Percentiles rank a stretch among this genome's conserved stretches.
Conservation (phyloP, 495 filamentous ascomycete genomes). For the Aspergillus funiculosus region DNA sequence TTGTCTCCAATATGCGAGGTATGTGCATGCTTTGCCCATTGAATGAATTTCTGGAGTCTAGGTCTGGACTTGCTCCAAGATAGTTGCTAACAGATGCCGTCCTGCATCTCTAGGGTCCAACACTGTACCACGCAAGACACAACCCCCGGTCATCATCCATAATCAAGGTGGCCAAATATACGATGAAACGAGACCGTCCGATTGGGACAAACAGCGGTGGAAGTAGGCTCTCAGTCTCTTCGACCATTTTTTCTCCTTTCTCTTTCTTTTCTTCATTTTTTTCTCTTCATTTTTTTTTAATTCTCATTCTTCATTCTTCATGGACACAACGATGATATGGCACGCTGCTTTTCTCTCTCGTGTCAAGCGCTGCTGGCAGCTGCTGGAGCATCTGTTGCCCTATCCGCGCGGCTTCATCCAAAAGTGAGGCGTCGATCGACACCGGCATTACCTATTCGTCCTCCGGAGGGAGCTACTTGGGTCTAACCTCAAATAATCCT, state of each 20-base stretch:
- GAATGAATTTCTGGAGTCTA: constrained; percentile 1
- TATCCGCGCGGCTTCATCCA: constrained; percentile 31
- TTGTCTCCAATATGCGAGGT: constrained; percentile 38
- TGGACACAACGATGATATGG: constrained; percentile 1
- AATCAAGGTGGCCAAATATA: constrained; percentile 44
- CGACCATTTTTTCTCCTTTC: background rate
- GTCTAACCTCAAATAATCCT: constrained; percentile 12
- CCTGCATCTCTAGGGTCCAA: constrained; percentile 23
- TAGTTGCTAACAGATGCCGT: constrained; percentile 11
- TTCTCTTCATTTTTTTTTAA: constrained; percentile 1
- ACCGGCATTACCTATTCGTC: background rate
- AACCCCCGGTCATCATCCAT: constrained; percentile 39
- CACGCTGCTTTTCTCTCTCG: background rate
- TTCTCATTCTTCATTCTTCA: background rate
- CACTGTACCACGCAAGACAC: constrained; percentile 25
- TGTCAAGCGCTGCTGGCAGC: constrained; percentile 19
- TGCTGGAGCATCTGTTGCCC: constrained; percentile 13
- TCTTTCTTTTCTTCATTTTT: background rate
- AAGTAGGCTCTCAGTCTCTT: constrained; percentile 27
- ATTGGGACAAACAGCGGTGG: constrained; percentile 48
- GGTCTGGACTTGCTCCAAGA: constrained; percentile 3
- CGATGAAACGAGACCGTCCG: constrained; percentile 43
- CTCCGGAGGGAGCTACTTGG: constrained; percentile 1
- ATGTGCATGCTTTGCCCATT: constrained; percentile 11
- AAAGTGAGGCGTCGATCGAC: constrained; percentile 25